Conservation (phyloP, 139 green algal species). For the Choricystis sp. region DNA sequence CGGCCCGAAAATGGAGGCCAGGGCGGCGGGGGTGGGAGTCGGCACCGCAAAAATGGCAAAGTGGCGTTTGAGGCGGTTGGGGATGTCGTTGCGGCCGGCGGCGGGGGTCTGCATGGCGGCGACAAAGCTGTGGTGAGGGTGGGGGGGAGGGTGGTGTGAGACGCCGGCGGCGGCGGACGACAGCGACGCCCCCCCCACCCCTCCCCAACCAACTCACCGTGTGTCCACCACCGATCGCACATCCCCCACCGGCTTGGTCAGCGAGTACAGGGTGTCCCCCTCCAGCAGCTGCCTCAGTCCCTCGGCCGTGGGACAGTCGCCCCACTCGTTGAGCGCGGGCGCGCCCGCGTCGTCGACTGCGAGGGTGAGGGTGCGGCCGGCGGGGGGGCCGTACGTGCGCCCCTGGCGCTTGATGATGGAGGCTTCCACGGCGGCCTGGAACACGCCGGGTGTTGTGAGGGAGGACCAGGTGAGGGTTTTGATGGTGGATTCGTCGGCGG, state of each 20-base stretch:
- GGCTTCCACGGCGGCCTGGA: conserved; percentile 57
- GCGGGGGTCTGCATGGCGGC: conserved; percentile 76
- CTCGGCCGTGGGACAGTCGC: conserved; percentile 93
- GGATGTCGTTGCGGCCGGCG: conserved; percentile 85
- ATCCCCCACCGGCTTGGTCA: conserved; percentile 91
- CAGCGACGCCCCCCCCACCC: neutral
- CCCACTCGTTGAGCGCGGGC: conserved; percentile 88
- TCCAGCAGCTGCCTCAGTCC: conserved; percentile 88
- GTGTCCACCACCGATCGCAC: conserved; percentile 81
- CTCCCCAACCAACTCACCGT: conserved; percentile 3
- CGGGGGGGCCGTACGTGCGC: conserved; percentile 75
- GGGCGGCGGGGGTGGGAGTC: conserved; percentile 51
- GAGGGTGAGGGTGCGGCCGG: conserved; percentile 70
- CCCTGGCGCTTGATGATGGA: conserved; percentile 86
- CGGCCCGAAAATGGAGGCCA: conserved; percentile 82
- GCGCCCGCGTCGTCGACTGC: conserved; percentile 91
- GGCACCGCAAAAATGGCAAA: conserved; percentile 84
- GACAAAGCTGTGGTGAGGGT: conserved; percentile 42
- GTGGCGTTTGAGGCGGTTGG: conserved; percentile 89
- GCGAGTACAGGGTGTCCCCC: conserved; percentile 77
- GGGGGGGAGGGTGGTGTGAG: neutral
- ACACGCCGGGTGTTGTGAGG: conserved; percentile 80
- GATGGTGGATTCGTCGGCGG: conserved; percentile 45
- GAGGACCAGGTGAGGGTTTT: conserved; percentile 90
- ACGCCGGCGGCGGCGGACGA: too few relatives aligned